Base-by-base conservation (phyloP, 768 basidiomycete species). In the Agaricus sinodeliciosus region DNA sequence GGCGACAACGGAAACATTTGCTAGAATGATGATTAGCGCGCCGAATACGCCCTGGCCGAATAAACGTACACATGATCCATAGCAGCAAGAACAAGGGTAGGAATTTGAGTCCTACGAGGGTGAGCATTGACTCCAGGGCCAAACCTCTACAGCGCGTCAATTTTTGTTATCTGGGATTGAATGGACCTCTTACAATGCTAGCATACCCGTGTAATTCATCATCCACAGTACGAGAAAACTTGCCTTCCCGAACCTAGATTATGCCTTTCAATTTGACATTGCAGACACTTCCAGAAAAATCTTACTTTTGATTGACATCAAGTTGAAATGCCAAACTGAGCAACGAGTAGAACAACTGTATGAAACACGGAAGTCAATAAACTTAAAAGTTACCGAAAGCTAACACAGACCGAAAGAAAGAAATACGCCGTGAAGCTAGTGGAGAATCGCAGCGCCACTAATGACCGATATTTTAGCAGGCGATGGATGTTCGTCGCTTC, bases 191-290 rank as follows among this genome's bases (percentile, higher is more conserved):
- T 64, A 74, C 80, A 80, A 65, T 0, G 81, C 71, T 8, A 72
- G 61, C 82, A 85, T 85, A 35, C 71, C 76, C 37, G 69, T 34
- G 70, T 72, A 85, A 53, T 77, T 78, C 56, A 83, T 66, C 80
- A 83, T 82, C 84, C 85, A 86, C 60, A 80, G 84, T 25, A 84
- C 67, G 34, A 84, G 56, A 58, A 85, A 82, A 0, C 84, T 84
- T 0, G 66, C 64, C 36, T 63, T 63, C 12, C 78, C 78, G 46
- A 75, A 81, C 50, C 77, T 72, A 48, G 5, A 39, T 7, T 5
- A n/a, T 25, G 3, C 2, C 2, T 8, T 43, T 26, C 19, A 43
- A 11, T 43, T 7, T 15, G 16, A 39, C 37, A 2, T n/a, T 18
- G 13, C 25, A 22, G 27, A 39, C 35, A 19, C 3, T 4, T 7